Evolutionary conservation across 225 moss, liverwort and hornwort genomes (phyloP).

Genomic region (Bryoerythrophyllum caledonicum): DNA sequence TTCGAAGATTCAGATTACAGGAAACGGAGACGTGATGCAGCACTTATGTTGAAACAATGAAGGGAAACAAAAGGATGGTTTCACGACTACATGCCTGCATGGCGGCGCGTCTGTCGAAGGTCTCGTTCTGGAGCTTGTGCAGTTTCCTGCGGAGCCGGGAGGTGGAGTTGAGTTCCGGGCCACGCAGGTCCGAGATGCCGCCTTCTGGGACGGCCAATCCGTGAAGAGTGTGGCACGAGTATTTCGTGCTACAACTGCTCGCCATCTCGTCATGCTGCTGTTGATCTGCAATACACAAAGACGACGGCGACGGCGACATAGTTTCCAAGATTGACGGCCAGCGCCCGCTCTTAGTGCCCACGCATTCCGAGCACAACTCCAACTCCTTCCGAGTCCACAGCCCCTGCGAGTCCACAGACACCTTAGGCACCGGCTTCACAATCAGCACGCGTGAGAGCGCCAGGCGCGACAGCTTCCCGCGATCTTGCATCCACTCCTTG

Average conservation of each 20-base stretch:
- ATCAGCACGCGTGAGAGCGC: constrained; percentile 35
- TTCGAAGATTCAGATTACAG: background rate
- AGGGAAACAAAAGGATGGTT: background rate
- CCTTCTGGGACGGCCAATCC: constrained; percentile 22
- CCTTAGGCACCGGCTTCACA: constrained; percentile 35
- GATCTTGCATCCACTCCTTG: constrained; percentile 15
- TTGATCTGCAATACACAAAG: background rate
- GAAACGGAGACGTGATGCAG: background rate
- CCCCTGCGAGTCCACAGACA: constrained; percentile 19
- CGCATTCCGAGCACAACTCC: constrained; percentile 35
- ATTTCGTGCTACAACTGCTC: constrained; percentile 15
- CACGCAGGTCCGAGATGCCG: constrained; percentile 19
- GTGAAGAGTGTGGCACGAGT: constrained; percentile 29
- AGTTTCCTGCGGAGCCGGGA: constrained; percentile 29
- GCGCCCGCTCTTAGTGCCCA: constrained; percentile 7
- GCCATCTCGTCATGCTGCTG: background rate
- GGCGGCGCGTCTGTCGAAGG: constrained; percentile 39
- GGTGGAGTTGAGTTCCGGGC: constrained; percentile 39
- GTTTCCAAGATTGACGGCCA: constrained; percentile 44
- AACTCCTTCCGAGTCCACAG: constrained; percentile 38
- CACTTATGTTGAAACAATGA: background rate
- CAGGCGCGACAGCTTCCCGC: constrained; percentile 30
- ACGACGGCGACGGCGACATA: constrained; percentile 12
- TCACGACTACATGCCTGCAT: constrained; percentile 39
- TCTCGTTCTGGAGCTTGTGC: constrained; percentile 37